Evolutionary conservation across 2,329 filamentous ascomycete species (phyloP).

Genomic region (Neofusicoccum laricinum): DNA sequence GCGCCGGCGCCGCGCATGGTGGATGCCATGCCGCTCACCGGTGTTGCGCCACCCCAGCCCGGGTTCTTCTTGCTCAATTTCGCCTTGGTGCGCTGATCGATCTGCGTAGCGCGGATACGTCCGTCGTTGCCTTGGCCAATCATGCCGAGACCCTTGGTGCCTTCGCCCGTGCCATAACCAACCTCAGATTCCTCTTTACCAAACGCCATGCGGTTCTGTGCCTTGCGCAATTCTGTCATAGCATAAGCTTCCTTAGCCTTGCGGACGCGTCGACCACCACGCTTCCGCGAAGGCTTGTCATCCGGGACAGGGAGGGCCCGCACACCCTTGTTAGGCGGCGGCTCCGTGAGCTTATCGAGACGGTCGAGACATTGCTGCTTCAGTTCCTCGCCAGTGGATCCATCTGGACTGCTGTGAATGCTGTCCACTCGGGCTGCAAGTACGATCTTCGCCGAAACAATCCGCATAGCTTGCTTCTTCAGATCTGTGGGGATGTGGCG

Average conservation of each 20-base stretch:
- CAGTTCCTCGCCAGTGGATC: slow-evolving; percentile 77
- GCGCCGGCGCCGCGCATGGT: slow-evolving; percentile 72
- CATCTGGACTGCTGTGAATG: slow-evolving; percentile 76
- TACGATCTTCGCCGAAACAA: slow-evolving; percentile 88
- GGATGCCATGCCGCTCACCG: slow-evolving; percentile 56
- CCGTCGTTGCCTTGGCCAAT: slow-evolving; percentile 86
- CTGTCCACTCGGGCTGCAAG: slow-evolving; percentile 90
- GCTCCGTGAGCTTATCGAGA: slow-evolving; percentile 88
- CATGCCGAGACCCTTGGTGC: slow-evolving; percentile 89
- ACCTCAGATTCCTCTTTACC: slow-evolving; percentile 93
- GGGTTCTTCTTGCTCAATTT: slow-evolving; percentile 94
- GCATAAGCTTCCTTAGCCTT: slow-evolving; percentile 96
- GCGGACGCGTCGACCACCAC: slow-evolving; percentile 81
- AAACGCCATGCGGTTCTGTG: slow-evolving; percentile 93
- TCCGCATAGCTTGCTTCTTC: slow-evolving; percentile 91
- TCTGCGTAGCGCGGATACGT: slow-evolving; percentile 81
- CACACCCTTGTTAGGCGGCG: slow-evolving; percentile 82
- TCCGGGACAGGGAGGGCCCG: slow-evolving; percentile 88
- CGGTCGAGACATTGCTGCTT: slow-evolving; percentile 79
- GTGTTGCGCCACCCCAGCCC: slow-evolving; percentile 73
- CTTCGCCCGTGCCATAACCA: slow-evolving; percentile 82
- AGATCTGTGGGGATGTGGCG: slow-evolving; percentile 79
- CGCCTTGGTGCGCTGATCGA: slow-evolving; percentile 89
- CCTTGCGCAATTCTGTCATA: slow-evolving; percentile 94
- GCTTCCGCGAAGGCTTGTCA: slow-evolving; percentile 90